Evolutionary conservation across 2,329 filamentous ascomycete species (phyloP).

Genomic region (Ambrosiella cleistominuta): DNA sequence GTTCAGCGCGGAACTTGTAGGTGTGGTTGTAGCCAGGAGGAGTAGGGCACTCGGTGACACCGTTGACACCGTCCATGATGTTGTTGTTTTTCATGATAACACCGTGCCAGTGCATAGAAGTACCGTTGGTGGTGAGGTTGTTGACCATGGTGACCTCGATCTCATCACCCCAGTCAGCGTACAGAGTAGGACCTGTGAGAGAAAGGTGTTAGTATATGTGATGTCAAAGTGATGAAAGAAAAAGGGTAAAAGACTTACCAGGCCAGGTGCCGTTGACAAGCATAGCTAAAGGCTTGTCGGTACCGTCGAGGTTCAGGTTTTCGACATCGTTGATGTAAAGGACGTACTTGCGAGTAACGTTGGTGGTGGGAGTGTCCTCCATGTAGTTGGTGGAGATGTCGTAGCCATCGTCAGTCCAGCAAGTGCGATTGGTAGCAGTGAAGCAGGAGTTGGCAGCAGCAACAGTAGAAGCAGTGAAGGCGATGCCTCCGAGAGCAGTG

Average conservation of each 20-base stretch:
- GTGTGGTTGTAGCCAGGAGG: slow-evolving; percentile 20
- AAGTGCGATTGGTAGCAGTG: slow-evolving; percentile 15
- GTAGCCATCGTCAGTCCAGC: slow-evolving; percentile 18
- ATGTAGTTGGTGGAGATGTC: slow-evolving; percentile 18
- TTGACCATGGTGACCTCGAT: slow-evolving; percentile 48
- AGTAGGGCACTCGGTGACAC: slow-evolving; percentile 26
- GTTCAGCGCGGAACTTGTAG: slow-evolving; percentile 23
- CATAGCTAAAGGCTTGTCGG: slow-evolving; percentile 15
- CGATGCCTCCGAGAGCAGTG: slow-evolving; percentile 4
- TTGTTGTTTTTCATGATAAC: slow-evolving; percentile 27
- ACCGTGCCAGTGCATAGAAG: slow-evolving; percentile 33
- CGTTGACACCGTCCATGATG: slow-evolving; percentile 29
- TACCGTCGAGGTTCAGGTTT: slow-evolving; percentile 13
- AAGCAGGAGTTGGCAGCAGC: slow-evolving; percentile 14
- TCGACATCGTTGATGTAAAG: slow-evolving; percentile 14
- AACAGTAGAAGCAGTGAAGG: slow-evolving; percentile 9
- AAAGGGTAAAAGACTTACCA: slow-evolving; percentile 10
- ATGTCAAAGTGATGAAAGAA: background rate
- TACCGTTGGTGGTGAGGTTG: slow-evolving; percentile 32
- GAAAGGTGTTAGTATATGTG: slow-evolving; percentile 1
- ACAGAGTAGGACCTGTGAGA: slow-evolving; percentile 11
- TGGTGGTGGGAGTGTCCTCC: slow-evolving; percentile 20
- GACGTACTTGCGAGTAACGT: slow-evolving; percentile 14
- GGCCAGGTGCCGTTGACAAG: slow-evolving; percentile 16
- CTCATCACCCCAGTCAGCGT: slow-evolving; percentile 29